Base-by-base conservation (phyloP, 805 yeast species). In the Monosporozyma unispora region DNA sequence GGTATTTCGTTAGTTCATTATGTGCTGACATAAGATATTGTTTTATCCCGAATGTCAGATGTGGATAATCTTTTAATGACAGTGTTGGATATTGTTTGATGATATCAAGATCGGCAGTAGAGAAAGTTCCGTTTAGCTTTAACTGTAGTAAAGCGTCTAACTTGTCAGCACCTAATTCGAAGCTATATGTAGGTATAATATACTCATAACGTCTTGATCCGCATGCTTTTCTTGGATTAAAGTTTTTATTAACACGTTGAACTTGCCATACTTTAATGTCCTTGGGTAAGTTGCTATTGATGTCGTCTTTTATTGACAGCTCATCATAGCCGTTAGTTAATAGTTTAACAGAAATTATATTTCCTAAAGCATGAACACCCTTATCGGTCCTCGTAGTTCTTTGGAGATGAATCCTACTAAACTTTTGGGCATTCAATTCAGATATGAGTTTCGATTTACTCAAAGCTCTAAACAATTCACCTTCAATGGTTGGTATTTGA, bases 281-380 rank as follows among this genome's bases (percentile, higher is more conserved):
- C 3, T 76, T 87, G 1, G 96, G 96, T 46, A 89, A 71, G 27
- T 70, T 62, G 2, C 70, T 63, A 65, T 89, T 90, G 65, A 89
- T 80, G 62, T 78, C 83, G 43, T 73, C 73, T 27, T 81, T 73
- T 41, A 86, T 73, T 48, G 85, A 82, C 35, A 28, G 14, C 11
- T 46, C 41, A 39, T 52, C 96, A 62, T 88, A 96, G 14, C 41
- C 18, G 1, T 27, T 6, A 48, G 87, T 75, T 55, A 87, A 86
- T 75, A 91, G 69, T 63, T 91, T 91, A 57, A 85, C 72, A 9
- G 95, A 84, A 29, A 91, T 78, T 18, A 90, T 85, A 66, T 91
- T 91, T 14, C 96, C 96, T 1, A 96, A 96, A 10, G 98, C 98
- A 68, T 91, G 98, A 19, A 91, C 98, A 52, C 98, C 98, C 68